Conservation (phyloP, 2,329 filamentous ascomycete genomes). For the Stemphylium beticola region DNA sequence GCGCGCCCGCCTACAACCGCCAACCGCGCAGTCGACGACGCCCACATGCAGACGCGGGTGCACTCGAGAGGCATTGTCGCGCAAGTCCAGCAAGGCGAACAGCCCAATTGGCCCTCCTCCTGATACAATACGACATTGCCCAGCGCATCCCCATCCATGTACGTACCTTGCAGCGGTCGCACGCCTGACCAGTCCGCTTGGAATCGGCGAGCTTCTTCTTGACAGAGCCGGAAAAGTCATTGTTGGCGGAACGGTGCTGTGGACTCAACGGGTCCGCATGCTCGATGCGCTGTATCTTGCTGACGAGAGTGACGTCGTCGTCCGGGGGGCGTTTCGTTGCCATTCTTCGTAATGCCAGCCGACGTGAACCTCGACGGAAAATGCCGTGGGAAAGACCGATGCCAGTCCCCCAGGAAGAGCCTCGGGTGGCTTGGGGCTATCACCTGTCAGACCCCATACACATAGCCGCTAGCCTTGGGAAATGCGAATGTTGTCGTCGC, state of each 20-base stretch:
- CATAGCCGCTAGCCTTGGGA: constrained; percentile 11
- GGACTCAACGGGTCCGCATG: constrained; percentile 27
- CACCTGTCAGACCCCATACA: constrained; percentile 14
- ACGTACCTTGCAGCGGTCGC: constrained; percentile 80
- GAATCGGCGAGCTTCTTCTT: constrained; percentile 62
- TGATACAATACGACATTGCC: too few species aligned
- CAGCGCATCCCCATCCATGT: background rate
- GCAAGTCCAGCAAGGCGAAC: too few species aligned
- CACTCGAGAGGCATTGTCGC: too few species aligned
- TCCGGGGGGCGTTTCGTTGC: constrained; percentile 35
- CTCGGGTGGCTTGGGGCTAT: constrained; percentile 21
- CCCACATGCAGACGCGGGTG: too few species aligned
- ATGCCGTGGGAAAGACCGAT: constrained; percentile 14
- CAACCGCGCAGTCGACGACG: too few species aligned
- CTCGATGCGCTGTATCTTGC: constrained; percentile 47
- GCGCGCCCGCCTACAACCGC: too few species aligned
- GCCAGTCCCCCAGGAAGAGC: constrained; percentile 14
- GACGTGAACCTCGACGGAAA: constrained; percentile 15
- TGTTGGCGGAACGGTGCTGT: constrained; percentile 26
- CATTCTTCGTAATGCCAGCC: constrained; percentile 28
- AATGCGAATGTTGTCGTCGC: constrained; percentile 1
- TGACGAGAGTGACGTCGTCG: constrained; percentile 22
- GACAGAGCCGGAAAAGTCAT: constrained; percentile 46
- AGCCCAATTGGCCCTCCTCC: too few species aligned
- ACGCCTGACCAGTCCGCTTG: constrained; percentile 78